Base-by-base conservation (phyloP, 2,329 filamentous ascomycete genomes). In the Coniosporium tulheliwenetii region DNA sequence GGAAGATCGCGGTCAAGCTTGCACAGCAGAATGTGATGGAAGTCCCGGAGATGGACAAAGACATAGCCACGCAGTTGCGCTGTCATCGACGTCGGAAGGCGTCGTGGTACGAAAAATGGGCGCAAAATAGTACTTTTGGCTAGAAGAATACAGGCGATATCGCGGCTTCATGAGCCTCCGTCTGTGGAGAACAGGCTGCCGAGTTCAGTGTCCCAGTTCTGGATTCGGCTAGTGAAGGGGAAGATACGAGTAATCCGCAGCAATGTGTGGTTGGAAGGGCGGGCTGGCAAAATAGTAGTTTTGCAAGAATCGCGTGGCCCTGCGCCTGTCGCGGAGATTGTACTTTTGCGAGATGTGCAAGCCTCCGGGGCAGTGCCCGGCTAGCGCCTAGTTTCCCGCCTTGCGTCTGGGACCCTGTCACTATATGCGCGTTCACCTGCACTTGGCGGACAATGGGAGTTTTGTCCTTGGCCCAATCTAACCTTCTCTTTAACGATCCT, bases 381-480 rank as follows among this genome's bases (percentile, higher is more conserved):
- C 33, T 35, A 10, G 33, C 7, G 33, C 12, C 10, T 5, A 15
- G 33, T 8, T 35, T 5, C 33, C 33, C 33, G 33, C 7, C 33
- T 35, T 10, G 33, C 12, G 14, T 7, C 19, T 26, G 19, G 19
- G 19, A 7, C 33, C 33, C 10, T 35, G 33, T 34, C 32, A 34
- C 32, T 8, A 14, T 14, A 12, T 34, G 32, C 32, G 32, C 32
- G 32, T 14, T 34, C 32, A 34, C 3, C 32, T 34, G 32, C 32
- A 34, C 32, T 34, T 38, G 34, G 30, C 8, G 35, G 16, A 30
- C 8, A 30, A 41, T 38, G 5, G 40, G 40, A 41, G 35, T 41
- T 40, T 41, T 41, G 40, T 41, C 35, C 5, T 36, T 3, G 19
- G 14, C 13, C 34, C 19, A n/a, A n/a, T n/a, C n/a, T n/a, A n/a